Percentiles rank a stretch among this genome's conserved stretches.
Conservation (phyloP, 805 yeast species). For the Metschnikowia lochheadii region DNA sequence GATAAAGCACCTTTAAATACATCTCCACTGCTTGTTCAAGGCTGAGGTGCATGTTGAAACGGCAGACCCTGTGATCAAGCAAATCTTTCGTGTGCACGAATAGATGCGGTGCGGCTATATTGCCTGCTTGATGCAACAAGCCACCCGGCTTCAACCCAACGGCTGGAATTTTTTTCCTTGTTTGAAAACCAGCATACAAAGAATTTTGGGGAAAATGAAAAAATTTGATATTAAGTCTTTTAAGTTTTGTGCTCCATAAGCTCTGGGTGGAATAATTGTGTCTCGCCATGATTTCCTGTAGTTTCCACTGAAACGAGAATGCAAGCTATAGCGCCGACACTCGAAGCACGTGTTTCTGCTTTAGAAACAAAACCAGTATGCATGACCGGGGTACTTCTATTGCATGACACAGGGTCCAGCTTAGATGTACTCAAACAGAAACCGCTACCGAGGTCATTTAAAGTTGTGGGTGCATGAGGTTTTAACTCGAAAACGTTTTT, state of each 20-base stretch:
- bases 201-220: background rate
- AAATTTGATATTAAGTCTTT: background rate
- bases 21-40: background rate
- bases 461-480: background rate
- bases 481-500: background rate
- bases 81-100: slow-evolving; percentile 1
- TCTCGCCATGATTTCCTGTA: background rate
- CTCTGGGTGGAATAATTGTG: background rate
- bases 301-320: background rate
- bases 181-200: background rate
- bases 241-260: background rate
- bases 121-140: background rate
- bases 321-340: background rate
- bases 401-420: background rate
- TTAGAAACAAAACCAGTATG: background rate
- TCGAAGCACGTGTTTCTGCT: background rate
- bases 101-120: slow-evolving; percentile 1
- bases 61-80: background rate
- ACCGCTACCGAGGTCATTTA: background rate
- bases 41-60: background rate
- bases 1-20: background rate
- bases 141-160: background rate
- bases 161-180: background rate
- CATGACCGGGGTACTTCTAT: background rate
- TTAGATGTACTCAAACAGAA: background rate